phyloP scores from a whole-genome alignment of 2,329 filamentous ascomycete species.

The Calonectria montana region DNA sequence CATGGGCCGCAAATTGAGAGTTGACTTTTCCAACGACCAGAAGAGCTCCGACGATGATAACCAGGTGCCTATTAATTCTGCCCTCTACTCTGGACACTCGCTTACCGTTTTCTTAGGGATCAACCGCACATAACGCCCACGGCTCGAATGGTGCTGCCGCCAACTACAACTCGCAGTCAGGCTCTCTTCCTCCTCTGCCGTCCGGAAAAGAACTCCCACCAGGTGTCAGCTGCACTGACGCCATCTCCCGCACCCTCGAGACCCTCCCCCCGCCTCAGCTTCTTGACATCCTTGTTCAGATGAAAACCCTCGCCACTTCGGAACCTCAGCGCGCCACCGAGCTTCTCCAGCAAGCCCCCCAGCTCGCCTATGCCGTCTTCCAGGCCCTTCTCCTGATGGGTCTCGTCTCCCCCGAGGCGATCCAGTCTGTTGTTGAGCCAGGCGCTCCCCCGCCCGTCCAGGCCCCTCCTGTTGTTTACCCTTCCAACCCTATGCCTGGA shows the following conservation, averaged over 20 bases:
- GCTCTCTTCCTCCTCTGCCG: conserved; percentile 82
- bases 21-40: conserved; percentile 96
- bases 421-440: conserved; percentile 82
- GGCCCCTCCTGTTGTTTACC: conserved; percentile 47
- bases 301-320: conserved; percentile 87
- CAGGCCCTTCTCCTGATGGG: conserved; percentile 94
- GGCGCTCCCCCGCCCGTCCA: conserved; percentile 54
- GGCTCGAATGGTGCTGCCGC: conserved; percentile 49
- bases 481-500: conserved; percentile 48
- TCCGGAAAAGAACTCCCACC: conserved; percentile 86
- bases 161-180: conserved; percentile 50
- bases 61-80: conserved; percentile 10
- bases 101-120: conserved; percentile 19
- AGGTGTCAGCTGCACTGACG: conserved; percentile 86
- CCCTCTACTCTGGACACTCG: neutral
- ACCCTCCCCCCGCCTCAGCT: conserved; percentile 89
- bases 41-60: conserved; percentile 72
- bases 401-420: conserved; percentile 85
- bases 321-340: conserved; percentile 88
- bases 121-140: conserved; percentile 39
- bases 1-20: conserved; percentile 92
- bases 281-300: conserved; percentile 91
- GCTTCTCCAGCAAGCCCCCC: conserved; percentile 87
- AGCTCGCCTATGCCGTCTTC: conserved; percentile 94
- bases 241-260: conserved; percentile 90